These are phyloP conservation scores for Penicillium robsamsonii DNA, from an alignment of 495 filamentous ascomycete species.

Conservation along the genomic window DNA sequence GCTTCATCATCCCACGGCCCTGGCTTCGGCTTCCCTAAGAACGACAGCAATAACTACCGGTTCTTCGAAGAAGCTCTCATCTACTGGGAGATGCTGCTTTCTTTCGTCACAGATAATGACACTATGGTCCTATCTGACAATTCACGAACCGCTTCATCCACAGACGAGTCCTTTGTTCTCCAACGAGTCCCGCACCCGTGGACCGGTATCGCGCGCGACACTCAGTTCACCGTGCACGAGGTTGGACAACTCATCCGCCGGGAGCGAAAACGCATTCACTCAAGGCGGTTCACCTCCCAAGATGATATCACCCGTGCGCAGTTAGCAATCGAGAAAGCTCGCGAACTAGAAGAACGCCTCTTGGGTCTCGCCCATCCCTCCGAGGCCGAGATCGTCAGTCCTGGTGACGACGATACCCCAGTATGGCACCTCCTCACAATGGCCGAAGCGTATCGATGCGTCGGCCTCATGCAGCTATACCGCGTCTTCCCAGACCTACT, in stretches of 20 bases:
- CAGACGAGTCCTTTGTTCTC: constrained; percentile 32
- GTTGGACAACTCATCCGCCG: constrained; percentile 52
- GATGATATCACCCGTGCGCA: constrained; percentile 42
- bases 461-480: constrained; percentile 54
- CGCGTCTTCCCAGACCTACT: constrained; percentile 55
- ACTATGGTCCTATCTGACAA: constrained; percentile 29
- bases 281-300: constrained; percentile 36
- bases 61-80: constrained; percentile 59
- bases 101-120: constrained; percentile 52
- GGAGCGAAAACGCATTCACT: constrained; percentile 45
- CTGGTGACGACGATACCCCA: constrained; percentile 55
- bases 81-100: constrained; percentile 62
- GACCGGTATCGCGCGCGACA: constrained; percentile 57
- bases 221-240: constrained; percentile 53
- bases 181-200: constrained; percentile 55
- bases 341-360: constrained; percentile 50
- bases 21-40: constrained; percentile 22
- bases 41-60: constrained; percentile 46
- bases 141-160: constrained; percentile 12
- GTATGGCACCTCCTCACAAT: constrained; percentile 57
- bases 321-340: constrained; percentile 45
- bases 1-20: constrained; percentile 16
- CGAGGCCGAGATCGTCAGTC: constrained; percentile 50
- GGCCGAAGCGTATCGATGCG: constrained; percentile 56
- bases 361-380: constrained; percentile 47